These are phyloP conservation scores for Ilex paraguariensis DNA, from an alignment of 305 asterid genomes.

Conservation along the genomic window DNA sequence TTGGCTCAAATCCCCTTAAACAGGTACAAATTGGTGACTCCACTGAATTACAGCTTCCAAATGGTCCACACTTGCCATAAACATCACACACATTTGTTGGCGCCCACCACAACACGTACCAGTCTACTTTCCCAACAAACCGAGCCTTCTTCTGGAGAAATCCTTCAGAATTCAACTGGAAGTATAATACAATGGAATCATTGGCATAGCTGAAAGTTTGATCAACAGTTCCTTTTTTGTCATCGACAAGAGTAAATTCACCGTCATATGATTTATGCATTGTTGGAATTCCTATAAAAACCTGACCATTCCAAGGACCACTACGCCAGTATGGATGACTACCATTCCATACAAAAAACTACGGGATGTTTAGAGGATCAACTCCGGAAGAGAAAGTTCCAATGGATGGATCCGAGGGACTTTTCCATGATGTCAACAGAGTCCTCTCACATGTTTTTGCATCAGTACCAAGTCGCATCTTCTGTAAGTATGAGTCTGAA, in stretches of 20 bases:
- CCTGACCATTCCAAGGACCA: conserved; percentile 31
- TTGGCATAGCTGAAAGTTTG: conserved; percentile 5
- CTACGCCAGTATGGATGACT: conserved; percentile 18
- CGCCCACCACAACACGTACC: conserved; percentile 28
- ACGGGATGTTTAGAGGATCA: conserved; percentile 7
- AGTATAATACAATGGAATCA: neutral
- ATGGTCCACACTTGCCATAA: conserved; percentile 34
- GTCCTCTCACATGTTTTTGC: too few relatives aligned
- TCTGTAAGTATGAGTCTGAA: too few relatives aligned
- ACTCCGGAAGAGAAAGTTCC: conserved; percentile 2
- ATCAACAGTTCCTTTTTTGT: conserved; percentile 8
- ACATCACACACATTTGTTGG: conserved; percentile 35
- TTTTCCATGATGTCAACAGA: too few relatives aligned
- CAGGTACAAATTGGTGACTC: conserved; percentile 34
- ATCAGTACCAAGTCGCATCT: too few relatives aligned
- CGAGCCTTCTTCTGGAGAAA: conserved; percentile 14
- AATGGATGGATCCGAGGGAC: too few relatives aligned
- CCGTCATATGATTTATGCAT: conserved; percentile 15
- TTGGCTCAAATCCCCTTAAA: conserved; percentile 36
- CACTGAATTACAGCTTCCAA: neutral
- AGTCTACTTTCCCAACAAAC: conserved; percentile 17
- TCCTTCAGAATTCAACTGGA: conserved; percentile 23
- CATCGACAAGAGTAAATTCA: conserved; percentile 14
- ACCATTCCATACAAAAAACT: conserved; percentile 18
- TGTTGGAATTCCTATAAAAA: conserved; percentile 22